Conservation (phyloP, 2,329 filamentous ascomycete species). For the Macrophomina phaseolina region DNA sequence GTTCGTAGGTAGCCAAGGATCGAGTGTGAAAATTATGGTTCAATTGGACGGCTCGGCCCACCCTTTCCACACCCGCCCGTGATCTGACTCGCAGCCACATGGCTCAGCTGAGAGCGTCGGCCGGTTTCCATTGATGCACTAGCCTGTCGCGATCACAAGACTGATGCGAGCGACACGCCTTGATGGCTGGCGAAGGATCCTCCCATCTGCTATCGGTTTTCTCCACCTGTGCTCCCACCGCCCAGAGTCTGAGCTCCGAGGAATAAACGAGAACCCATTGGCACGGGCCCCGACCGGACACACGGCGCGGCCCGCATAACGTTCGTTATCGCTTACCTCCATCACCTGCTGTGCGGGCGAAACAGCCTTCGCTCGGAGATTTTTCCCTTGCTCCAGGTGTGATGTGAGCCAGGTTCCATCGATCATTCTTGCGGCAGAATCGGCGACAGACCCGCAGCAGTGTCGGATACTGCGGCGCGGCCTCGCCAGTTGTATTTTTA, state of each 20-base stretch:
- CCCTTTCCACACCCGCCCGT: not conserved
- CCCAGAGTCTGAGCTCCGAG: not conserved
- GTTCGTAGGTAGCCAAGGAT: slow-evolving; percentile 23
- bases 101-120: not conserved
- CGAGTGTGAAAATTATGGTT: slow-evolving; percentile 17
- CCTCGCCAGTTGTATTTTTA: not conserved
- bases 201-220: not conserved
- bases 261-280: not conserved
- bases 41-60: not conserved
- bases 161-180: not conserved
- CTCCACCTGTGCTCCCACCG: not conserved
- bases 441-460: not conserved
- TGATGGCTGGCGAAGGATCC: not conserved
- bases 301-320: not conserved
- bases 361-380: not conserved
- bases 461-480: not conserved
- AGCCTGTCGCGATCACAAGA: slow-evolving; percentile 4
- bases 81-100: not conserved
- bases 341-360: not conserved
- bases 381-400: not conserved
- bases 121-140: not conserved
- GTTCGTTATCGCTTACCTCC: too few species aligned
- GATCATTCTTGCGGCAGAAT: not conserved
- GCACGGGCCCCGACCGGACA: not conserved
- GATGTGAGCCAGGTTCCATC: not conserved